Evolutionary conservation across 2,329 filamentous ascomycete species (phyloP).

Genomic region (Coniochaeta hoffmannii): DNA sequence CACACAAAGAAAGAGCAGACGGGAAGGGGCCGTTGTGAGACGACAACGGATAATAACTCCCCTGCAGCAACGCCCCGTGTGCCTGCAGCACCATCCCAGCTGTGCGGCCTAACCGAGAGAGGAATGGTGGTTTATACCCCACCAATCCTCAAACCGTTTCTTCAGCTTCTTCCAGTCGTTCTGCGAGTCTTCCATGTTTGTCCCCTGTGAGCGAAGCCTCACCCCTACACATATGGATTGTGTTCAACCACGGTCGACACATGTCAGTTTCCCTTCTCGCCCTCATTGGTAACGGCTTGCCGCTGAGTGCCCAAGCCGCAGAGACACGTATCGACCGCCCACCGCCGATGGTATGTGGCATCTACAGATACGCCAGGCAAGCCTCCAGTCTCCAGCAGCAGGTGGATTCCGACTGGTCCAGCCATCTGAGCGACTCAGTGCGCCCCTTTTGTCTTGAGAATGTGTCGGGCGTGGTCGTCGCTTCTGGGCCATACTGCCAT

Average conservation of each 20-base stretch:
- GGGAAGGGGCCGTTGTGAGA: not conserved
- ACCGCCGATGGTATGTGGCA: not conserved
- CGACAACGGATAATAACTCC: not conserved
- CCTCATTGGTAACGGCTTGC: not conserved
- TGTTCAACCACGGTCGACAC: too few relatives aligned
- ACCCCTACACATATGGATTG: too few relatives aligned
- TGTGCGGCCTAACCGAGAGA: not conserved
- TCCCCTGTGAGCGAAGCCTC: too few relatives aligned
- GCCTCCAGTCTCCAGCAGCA: not conserved
- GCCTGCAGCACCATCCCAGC: not conserved
- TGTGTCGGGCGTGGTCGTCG: too few relatives aligned
- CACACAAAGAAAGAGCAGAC: not conserved
- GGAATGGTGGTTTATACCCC: not conserved
- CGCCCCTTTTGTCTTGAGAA: too few relatives aligned
- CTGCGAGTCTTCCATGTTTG: not conserved
- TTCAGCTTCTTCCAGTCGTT: not conserved
- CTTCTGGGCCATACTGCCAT: too few relatives aligned
- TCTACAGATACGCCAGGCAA: not conserved
- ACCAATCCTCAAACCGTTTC: not conserved
- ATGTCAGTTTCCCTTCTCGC: not conserved
- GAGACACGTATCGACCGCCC: not conserved
- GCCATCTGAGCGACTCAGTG: too few relatives aligned
- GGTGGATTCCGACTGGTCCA: too few relatives aligned
- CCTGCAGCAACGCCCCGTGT: slow-evolving; percentile 1
- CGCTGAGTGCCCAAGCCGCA: not conserved